Evolutionary conservation across 208 protist species (phyloP), one percentile per base, ranked within the genome.

Genomic region (Crithidia sp.): DNA sequence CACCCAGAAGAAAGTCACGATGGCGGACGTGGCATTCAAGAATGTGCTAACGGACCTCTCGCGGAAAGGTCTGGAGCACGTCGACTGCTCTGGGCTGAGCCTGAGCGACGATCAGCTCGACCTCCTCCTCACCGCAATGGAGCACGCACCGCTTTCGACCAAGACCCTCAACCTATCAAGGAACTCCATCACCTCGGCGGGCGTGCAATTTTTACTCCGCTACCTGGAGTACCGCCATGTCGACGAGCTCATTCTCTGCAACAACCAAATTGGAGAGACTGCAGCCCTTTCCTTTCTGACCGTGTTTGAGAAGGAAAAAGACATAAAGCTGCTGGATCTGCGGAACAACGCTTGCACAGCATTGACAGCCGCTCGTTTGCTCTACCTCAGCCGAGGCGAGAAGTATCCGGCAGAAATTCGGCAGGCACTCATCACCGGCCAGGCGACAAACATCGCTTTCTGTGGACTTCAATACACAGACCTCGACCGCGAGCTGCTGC

Each of bases 231-330:
- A 77, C 19, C 67, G 52, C 9, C 62, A 74, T 9, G 50, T 96
- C 8, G 39, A 79, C 17, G 82, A 93, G 45, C 67, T 96, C 2
- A 53, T 89, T 8, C 73, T 96, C 44, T 40, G 62, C 16, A 74
- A 81, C 47, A 96, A 96, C 65, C 52, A 87, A 59, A 94, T 96
- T 70, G 82, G 80, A 13, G 85, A 96, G 37, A 79, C 65, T 40
- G 91, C 88, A 12, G 83, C 86, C 16, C 70, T 73, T 10, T 66
- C 57, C 5, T 89, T 96, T 73, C 45, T 96, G 58, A 58, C 45
- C 2, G 12, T 94, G 12, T 92, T 89, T 61, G 61, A 67, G 13
- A 69, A 55, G 61, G 71, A 59, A 54, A 60, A 55, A 5, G 71
- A 44, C 10, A 45, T 76, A 58, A 86, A 73, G 19, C 57, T 65